Evolutionary conservation across 2,329 filamentous ascomycete genomes (phyloP), one percentile per base, ranked within the genome.

Genomic region (Colletotrichum phormii): DNA sequence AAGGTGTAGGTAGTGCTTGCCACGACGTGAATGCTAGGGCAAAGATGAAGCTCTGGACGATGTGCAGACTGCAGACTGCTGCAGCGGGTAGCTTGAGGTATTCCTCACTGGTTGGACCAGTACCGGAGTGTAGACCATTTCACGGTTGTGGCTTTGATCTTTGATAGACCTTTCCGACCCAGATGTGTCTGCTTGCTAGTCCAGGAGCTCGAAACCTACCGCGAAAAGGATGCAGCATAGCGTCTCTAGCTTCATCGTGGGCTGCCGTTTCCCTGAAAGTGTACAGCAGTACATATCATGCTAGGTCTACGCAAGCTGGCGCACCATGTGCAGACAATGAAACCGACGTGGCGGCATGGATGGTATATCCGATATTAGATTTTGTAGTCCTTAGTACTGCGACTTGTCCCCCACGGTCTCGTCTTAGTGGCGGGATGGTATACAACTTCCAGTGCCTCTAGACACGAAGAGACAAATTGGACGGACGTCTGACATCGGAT

Each of bases 241-340:
- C 26, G n/a, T 22, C 53, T 53, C 54, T 64, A 37, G 53, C 54
- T 33, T 63, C 62, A 62, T 53, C 57, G 68, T 57, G 12, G 53
- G 12, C 24, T 37, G 64, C 51, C 51, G 29, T 18, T 15, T 49
- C 31, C 53, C 62, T 37, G 33, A 51, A 22, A 22, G 55, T 26
- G 22, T 15, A 54, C 57, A 51, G 35, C 35, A 63, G 33, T 35
- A 31, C 24, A n/a, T 35, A 31, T 31, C 26, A 51, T 18, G 29
- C 64, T 33, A 24, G 31, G 54, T 33, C 53, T 70, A 53, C 31
- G 42, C 61, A 66, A 33, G 24, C 42, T 42, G 26, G 46, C 55
- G 63, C 55, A 53, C 61, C 54, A 42, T 35, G 26, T 18, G 55
- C 63, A 61, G 55, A 67, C 66, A 64, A 55, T 49, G 60, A 66